These are phyloP conservation scores for Eurotiales sp. DNA, from an alignment of 2,329 filamentous ascomycete genomes.

Conservation along the genomic window DNA sequence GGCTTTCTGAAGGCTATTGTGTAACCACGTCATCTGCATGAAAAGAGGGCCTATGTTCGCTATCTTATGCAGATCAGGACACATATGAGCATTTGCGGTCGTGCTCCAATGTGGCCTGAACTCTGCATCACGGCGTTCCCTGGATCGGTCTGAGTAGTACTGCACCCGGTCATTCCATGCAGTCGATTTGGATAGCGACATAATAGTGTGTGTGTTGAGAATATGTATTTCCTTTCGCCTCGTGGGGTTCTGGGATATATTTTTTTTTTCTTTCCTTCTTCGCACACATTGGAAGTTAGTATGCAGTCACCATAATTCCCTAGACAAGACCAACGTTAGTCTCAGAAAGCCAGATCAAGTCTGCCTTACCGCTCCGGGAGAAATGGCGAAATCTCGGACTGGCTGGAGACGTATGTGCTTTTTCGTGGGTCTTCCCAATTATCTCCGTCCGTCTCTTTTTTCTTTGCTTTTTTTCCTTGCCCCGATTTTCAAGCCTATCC, in stretches of 20 bases:
- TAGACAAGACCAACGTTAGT: background rate
- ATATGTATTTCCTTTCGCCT: background rate
- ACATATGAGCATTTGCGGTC: background rate
- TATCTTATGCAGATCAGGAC: slow-evolving; percentile 4
- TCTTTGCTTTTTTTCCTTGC: background rate
- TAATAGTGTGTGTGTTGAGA: background rate
- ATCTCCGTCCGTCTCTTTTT: background rate
- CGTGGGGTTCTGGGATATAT: background rate
- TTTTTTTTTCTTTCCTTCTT: background rate
- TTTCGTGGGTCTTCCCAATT: slow-evolving; percentile 1
- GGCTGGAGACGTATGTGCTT: background rate
- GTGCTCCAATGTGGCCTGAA: background rate
- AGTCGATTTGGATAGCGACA: background rate
- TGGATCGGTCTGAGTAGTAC: background rate
- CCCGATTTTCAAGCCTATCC: slow-evolving; percentile 2
- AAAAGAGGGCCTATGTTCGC: slow-evolving; percentile 3
- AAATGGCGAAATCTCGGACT: slow-evolving; percentile 8
- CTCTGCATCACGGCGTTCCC: background rate
- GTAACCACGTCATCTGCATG: slow-evolving; percentile 10
- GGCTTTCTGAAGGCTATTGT: background rate
- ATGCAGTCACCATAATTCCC: background rate
- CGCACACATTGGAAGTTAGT: background rate
- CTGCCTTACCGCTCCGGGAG: background rate
- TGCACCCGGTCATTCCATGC: background rate
- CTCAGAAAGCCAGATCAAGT: background rate